Percentiles rank a stretch among this genome's conserved stretches.
These are phyloP conservation scores for Ceratocystis papillata DNA, from an alignment of 2,329 filamentous ascomycete genomes.

Conservation along the genomic window DNA sequence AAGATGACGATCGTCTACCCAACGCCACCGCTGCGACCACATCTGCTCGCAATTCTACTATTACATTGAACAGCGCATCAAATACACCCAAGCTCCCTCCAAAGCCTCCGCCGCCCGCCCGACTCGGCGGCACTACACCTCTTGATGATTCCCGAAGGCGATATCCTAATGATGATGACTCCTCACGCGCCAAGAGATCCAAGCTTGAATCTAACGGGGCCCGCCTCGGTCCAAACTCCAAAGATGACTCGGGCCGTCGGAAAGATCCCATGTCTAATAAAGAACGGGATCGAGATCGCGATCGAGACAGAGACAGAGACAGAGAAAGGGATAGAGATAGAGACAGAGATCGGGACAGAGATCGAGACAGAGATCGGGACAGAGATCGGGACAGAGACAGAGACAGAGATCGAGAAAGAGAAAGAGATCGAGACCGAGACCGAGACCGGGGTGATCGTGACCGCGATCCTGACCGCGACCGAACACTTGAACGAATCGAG, in stretches of 20 bases:
- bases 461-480: constrained; percentile 1
- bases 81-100: constrained; percentile 16
- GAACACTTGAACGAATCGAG: background rate
- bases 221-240: background rate
- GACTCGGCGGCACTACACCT: background rate
- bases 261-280: constrained; percentile 6
- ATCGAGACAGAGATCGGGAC: constrained; percentile 12
- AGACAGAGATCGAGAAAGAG: background rate
- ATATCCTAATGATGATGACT: constrained; percentile 11
- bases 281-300: constrained; percentile 17
- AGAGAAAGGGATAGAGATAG: background rate
- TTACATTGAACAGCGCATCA: background rate
- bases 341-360: constrained; percentile 8
- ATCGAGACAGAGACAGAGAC: constrained; percentile 18
- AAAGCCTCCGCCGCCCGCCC: constrained; percentile 17
- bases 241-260: constrained; percentile 13
- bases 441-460: constrained; percentile 11
- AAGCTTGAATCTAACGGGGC: constrained; percentile 15
- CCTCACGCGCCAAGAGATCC: background rate
- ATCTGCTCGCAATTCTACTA: background rate
- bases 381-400: background rate
- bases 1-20: constrained; percentile 7
- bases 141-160: constrained; percentile 10
- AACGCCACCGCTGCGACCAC: background rate
- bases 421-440: background rate